Evolutionary conservation across 169 alveolate species (phyloP).

Genomic region (Cryptosporidium felis): DNA sequence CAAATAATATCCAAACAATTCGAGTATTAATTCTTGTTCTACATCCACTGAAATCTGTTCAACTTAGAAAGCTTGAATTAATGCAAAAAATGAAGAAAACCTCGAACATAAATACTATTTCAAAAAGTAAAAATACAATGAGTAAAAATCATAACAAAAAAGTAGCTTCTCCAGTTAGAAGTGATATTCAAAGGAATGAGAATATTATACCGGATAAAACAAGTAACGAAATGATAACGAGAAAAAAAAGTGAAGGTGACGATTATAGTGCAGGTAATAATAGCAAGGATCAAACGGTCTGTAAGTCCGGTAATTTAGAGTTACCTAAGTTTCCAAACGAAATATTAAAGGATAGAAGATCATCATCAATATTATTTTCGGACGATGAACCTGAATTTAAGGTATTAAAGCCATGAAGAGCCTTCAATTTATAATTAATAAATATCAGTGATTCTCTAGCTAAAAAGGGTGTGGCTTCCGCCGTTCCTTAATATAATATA

Average conservation of each 20-base stretch:
- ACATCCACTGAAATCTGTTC: constrained; percentile 44
- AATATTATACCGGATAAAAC: too few relatives aligned
- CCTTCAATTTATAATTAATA: neutral
- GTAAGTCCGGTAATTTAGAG: neutral
- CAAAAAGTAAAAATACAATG: neutral
- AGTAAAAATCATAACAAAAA: neutral
- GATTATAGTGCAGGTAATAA: too few relatives aligned
- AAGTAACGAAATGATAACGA: neutral
- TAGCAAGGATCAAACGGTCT: neutral
- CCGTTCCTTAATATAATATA: too few relatives aligned
- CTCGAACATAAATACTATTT: neutral
- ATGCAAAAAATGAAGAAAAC: constrained; percentile 11
- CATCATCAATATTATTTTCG: constrained; percentile 45
- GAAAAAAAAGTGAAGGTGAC: too few relatives aligned
- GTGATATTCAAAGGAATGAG: neutral
- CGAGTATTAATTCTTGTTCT: constrained; percentile 28
- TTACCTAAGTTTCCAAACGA: constrained; percentile 14
- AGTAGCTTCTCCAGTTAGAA: neutral
- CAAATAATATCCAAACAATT: constrained; percentile 60
- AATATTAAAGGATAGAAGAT: constrained; percentile 8
- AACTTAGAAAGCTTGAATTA: constrained; percentile 45
- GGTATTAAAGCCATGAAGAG: constrained; percentile 18
- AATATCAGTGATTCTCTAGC: neutral
- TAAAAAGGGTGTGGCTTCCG: too few relatives aligned
- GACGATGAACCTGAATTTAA: constrained; percentile 65